These are phyloP conservation scores for Coniella vitis DNA, from an alignment of 2,329 filamentous ascomycete genomes.

Conservation along the genomic window DNA sequence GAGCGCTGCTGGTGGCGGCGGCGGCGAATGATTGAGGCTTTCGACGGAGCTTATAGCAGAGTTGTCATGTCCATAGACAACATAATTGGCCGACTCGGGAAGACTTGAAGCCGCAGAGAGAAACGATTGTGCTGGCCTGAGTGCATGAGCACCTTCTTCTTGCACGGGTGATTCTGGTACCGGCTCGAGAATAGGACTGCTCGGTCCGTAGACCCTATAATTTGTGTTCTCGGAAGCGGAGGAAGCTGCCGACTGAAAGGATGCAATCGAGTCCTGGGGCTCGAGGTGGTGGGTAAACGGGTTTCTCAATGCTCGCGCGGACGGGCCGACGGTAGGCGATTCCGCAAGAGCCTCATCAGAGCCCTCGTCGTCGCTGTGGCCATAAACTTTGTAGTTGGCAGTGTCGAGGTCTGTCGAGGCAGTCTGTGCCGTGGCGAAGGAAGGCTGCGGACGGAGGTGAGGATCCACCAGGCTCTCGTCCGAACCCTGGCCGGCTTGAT, in stretches of 20 bases:
- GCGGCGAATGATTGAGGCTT: slow-evolving; percentile 24
- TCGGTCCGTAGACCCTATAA: slow-evolving; percentile 39
- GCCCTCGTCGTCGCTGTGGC: slow-evolving; percentile 28
- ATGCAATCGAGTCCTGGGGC: slow-evolving; percentile 10
- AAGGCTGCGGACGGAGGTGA: slow-evolving; percentile 26
- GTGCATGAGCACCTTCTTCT: slow-evolving; percentile 4
- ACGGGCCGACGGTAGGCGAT: neutral
- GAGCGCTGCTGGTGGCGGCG: slow-evolving; percentile 3
- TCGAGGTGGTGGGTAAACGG: slow-evolving; percentile 9
- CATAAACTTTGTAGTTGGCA: slow-evolving; percentile 50
- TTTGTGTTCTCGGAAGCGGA: slow-evolving; percentile 41
- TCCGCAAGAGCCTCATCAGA: slow-evolving; percentile 9
- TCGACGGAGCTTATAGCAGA: slow-evolving; percentile 34
- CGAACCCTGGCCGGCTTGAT: neutral
- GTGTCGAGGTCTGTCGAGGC: slow-evolving; percentile 42
- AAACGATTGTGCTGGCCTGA: slow-evolving; percentile 24
- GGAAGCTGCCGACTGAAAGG: slow-evolving; percentile 25
- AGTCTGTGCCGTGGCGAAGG: slow-evolving; percentile 32
- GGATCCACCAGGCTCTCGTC: slow-evolving; percentile 7
- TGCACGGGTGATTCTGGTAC: slow-evolving; percentile 9
- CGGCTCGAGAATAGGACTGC: slow-evolving; percentile 24
- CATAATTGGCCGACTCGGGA: slow-evolving; percentile 41
- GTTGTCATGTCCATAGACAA: slow-evolving; percentile 35
- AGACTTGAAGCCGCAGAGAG: slow-evolving; percentile 30
- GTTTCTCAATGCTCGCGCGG: slow-evolving; percentile 5